A percentile compares a stretch with the other conserved stretches of the same genome.
These are phyloP conservation scores for Termitomyces sp. DNA, from an alignment of 768 basidiomycete genomes.

Conservation along the genomic window DNA sequence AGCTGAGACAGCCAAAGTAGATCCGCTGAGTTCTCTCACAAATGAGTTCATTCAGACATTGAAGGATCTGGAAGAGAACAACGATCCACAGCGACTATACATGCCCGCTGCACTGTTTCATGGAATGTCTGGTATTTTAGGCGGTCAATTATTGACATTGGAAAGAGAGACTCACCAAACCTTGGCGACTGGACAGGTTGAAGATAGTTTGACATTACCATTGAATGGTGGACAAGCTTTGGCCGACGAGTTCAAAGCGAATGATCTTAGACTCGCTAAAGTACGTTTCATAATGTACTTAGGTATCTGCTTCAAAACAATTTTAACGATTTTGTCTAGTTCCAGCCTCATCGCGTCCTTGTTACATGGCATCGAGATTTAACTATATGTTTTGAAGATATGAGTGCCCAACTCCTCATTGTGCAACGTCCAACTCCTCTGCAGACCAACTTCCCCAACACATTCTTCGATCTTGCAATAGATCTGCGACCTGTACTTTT, in stretches of 20 bases:
- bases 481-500: constrained; percentile 46
- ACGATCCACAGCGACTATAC: constrained; percentile 29
- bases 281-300: constrained; percentile 23
- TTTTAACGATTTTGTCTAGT: constrained; percentile 30
- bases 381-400: constrained; percentile 67
- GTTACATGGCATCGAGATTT: constrained; percentile 60
- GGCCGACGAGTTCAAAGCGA: constrained; percentile 42
- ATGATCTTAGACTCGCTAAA: constrained; percentile 51
- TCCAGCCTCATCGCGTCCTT: constrained; percentile 59
- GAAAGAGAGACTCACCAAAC: constrained; percentile 41
- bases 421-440: constrained; percentile 42
- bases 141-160: constrained; percentile 40
- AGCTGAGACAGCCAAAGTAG: not conserved
- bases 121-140: constrained; percentile 31
- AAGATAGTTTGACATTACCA: constrained; percentile 22
- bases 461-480: constrained; percentile 56
- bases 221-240: constrained; percentile 53
- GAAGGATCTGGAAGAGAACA: constrained; percentile 27
- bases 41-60: constrained; percentile 38
- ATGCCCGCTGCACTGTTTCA: constrained; percentile 32
- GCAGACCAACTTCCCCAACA: constrained; percentile 57
- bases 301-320: not conserved
- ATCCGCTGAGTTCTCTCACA: constrained; percentile 20
- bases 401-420: constrained; percentile 62
- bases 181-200: constrained; percentile 22